Evolutionary conservation across 177 flowering plant genomes (phyloP).

Genomic region (Tripterygium wilfordii): DNA sequence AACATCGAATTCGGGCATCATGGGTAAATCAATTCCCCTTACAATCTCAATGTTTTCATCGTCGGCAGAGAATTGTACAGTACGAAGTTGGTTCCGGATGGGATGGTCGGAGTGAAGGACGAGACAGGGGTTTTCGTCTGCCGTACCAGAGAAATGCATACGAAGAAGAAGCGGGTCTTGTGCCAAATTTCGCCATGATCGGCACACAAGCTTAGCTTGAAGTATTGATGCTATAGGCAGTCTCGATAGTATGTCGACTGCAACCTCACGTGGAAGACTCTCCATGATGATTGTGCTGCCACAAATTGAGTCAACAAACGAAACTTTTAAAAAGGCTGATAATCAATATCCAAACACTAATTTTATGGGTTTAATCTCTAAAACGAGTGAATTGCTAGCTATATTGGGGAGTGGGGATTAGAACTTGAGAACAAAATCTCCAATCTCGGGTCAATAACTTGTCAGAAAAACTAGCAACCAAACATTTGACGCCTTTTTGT

Average conservation of each 20-base stretch:
- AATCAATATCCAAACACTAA: no score
- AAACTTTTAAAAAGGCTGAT: no score
- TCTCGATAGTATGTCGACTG: slow-evolving; percentile 22
- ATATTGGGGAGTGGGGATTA: no score
- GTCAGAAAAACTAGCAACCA: no score
- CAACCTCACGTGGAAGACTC: slow-evolving; percentile 20
- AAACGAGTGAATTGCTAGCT: no score
- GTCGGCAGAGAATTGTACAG: slow-evolving; percentile 13
- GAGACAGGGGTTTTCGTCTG: slow-evolving; percentile 14
- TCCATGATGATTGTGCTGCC: no score
- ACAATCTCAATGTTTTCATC: slow-evolving; percentile 1
- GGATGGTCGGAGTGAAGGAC: slow-evolving; percentile 39
- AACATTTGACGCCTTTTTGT: no score
- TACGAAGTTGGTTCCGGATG: slow-evolving; percentile 30
- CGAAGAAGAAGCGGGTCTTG: slow-evolving; percentile 19
- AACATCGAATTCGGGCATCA: slow-evolving; percentile 30
- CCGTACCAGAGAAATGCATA: slow-evolving; percentile 5
- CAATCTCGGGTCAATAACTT: no score
- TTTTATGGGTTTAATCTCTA: no score
- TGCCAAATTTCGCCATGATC: slow-evolving; percentile 19
- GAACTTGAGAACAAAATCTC: no score
- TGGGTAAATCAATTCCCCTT: slow-evolving; percentile 13
- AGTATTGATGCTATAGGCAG: slow-evolving; percentile 28
- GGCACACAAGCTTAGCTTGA: slow-evolving; percentile 25
- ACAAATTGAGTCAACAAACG: no score